Percentiles rank a stretch among this genome's conserved stretches.
Conservation (phyloP, 179 eudicot genomes). For the Spinacia oleracea region DNA sequence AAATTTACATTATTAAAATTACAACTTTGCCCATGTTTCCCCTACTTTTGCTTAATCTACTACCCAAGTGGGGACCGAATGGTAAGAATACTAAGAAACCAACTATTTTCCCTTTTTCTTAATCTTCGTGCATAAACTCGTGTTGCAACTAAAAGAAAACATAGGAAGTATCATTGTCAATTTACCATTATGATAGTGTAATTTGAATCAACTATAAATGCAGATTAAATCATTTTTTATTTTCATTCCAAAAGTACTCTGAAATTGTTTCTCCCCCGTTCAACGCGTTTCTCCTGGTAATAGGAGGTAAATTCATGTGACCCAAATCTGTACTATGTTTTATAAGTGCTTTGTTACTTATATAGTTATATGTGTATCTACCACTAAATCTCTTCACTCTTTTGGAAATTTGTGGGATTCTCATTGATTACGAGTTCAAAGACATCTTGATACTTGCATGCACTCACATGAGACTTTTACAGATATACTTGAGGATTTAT, state of each 20-base stretch:
- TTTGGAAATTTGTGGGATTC: neutral
- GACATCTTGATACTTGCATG: neutral
- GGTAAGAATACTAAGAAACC: too few species aligned
- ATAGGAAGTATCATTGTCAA: neutral
- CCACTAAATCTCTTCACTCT: neutral
- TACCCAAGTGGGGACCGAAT: too few species aligned
- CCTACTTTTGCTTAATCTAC: too few species aligned
- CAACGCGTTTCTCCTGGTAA: neutral
- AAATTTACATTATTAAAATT: too few species aligned
- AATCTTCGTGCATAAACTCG: too few species aligned
- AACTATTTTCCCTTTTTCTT: too few species aligned
- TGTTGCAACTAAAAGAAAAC: too few species aligned
- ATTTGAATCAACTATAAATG: neutral
- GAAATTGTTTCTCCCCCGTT: neutral
- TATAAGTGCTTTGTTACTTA: constrained; percentile 1
- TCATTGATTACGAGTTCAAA: neutral
- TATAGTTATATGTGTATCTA: neutral
- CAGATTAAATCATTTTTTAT: neutral
- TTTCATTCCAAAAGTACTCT: constrained; percentile 2
- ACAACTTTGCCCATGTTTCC: too few species aligned
- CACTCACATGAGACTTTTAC: constrained; percentile 5
- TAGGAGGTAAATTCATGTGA: neutral
- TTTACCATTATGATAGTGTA: neutral
- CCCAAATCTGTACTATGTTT: neutral
- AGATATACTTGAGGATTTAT: neutral